Evolutionary conservation across 2,329 filamentous ascomycete species (phyloP), one percentile per base, ranked within the genome.

Genomic region (Metarhizium rileyi): DNA sequence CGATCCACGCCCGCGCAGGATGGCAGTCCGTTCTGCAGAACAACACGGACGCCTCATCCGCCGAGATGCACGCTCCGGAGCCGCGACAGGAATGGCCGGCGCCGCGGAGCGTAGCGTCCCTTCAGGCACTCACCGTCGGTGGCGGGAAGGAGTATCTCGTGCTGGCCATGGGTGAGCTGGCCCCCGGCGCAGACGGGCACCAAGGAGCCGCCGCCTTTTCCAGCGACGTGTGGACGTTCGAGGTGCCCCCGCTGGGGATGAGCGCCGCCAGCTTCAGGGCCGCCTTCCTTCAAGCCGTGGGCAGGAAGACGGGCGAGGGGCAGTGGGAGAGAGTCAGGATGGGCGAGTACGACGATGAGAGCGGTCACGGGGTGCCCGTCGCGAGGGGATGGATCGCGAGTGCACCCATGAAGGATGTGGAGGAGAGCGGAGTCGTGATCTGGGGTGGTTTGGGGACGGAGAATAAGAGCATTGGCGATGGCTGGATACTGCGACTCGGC

Each of bases 191-290:
- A 12, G 62, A 70, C 2, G 77, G 75, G 26, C 72, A 78, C 56
- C 70, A 69, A 18, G 73, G 65, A 16, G 73, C 75, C 2, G 78
- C 75, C 23, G 71, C 69, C 51, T 82, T 80, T 62, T 74, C 72
- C 66, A 65, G 70, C 53, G 81, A 85, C 59, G 74, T 82, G 18
- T 86, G 82, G 82, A 72, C 75, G 16, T 84, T 81, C 64, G 77
- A 81, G 63, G 71, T 81, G 18, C 79, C 77, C 9, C 72, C 77
- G 9, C 62, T 72, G 44, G 72, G 74, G 50, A 73, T 76, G 70
- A 76, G 75, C 14, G 67, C 73, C 1, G 78, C 78, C 2, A 76
- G 75, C 57, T 64, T 83, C 52, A 73, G 74, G 27, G 70, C 81
- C 51, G 76, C 78, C n/a, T 67, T 81, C 48, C 66, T 71, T 63